Evolutionary conservation across 2,329 filamentous ascomycete genomes (phyloP), one percentile per base, ranked within the genome.

Genomic region (Fusarium humuli): DNA sequence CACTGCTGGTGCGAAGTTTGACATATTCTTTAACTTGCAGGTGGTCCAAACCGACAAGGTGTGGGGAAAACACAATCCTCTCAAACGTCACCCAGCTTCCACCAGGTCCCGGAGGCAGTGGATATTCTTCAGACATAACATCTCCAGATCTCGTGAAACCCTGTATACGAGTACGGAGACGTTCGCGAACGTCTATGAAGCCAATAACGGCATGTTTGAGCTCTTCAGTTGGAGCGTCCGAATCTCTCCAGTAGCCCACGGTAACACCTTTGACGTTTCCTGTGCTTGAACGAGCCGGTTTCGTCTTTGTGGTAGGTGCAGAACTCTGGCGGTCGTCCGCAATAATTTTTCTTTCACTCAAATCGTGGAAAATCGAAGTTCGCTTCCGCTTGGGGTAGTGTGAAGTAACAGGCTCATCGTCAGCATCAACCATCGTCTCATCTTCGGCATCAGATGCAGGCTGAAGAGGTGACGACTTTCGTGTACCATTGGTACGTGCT

Each of bases 21-120:
- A 90, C 87, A 61, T 88, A 91, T 72, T 90, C 88, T 72, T 90
- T 90, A 32, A 91, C 77, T 32, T 88, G 84, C 29, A 85, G 82
- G 49, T 89, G 84, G 54, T 87, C 84, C 7, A 89, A 78, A 4
- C 83, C 83, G 16, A 86, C 79, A 0, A 91, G 83, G 61, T 89
- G 87, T 10, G 84, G 76, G 4, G 86, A 84, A 71, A 90, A 90
- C 23, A 88, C 83, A 30, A 90, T 83, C 22, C 86, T 82, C 61
- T 89, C 86, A 70, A 90, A 90, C 0, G 87, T 90, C 25, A 90
- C 87, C 88, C 88, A 90, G 75, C 87, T 89, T 56, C 87, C 88
- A 23, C 88, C 88, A 3, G 87, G 86, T 1, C 87, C 88, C 4
- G 86, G 84, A 2, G 87, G 88, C 6, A 88, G 73, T 32, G 86